Base-by-base conservation (phyloP, 2,329 filamentous ascomycete genomes). In the Lasiodiplodia citricola region DNA sequence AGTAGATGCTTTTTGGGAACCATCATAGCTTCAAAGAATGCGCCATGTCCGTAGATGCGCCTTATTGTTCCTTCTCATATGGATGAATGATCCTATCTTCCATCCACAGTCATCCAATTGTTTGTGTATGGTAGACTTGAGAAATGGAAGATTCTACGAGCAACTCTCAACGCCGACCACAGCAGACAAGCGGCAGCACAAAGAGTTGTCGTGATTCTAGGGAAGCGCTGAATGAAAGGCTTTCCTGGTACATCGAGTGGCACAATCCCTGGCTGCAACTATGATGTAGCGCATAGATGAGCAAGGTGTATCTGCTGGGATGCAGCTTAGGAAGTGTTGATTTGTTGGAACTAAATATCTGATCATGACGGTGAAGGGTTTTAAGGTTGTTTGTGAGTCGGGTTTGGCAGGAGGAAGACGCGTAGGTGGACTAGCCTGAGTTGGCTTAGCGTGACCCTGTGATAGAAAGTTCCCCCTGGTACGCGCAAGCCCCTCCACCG, bases 401-500 rank as follows among this genome's bases (percentile, higher is more conserved):
- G 14, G 16, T 55, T 10, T 51, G 47, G 5, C 18, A 31, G 7
- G 25, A 25, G 21, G 16, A 8, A n/a, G 25, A 63, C 41, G 18
- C 38, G 14, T 3, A 25, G n/a, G 8, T 5, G 16, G 37, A 11
- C 58, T 63, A 63, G 37, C 58, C 41, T 11, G 16, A 28, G 2
- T 11, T 0, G 58, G 58, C 16, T 18, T 35, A 63, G 58, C 41
- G 14, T 10, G 8, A 10, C 41, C 16, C 16, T 37, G 58, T 28
- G 23, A 18, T n/a, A 16, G 55, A 38, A 23, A 41, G 13, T 14
- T 21, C 21, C 16, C 23, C 47, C 14, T 35, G 14, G 54, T 35
- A 44, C 58, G 16, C 58, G 58, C 58, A 63, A 63, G 58, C 58
- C 58, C 11, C 21, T 51, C 55, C 55, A 58, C 55, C 58, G 28